Conservation (phyloP, 2,329 filamentous ascomycete genomes). For the Talaromyces sp. region DNA sequence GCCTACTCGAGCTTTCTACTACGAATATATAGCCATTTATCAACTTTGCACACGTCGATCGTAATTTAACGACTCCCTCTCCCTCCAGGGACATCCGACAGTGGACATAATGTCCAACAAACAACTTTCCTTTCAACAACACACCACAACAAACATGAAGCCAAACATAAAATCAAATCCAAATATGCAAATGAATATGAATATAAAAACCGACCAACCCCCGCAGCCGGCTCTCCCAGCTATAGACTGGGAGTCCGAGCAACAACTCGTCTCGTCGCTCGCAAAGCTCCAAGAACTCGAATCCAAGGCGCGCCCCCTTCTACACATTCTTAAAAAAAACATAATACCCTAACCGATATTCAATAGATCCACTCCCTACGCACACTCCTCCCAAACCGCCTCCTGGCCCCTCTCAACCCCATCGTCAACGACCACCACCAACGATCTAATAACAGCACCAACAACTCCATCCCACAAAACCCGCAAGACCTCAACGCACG, state of each 20-base stretch:
- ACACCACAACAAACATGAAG: neutral
- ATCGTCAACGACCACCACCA: conserved; percentile 27
- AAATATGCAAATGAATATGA: neutral
- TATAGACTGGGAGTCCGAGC: conserved; percentile 24
- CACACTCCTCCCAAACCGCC: conserved; percentile 34
- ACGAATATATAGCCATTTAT: neutral
- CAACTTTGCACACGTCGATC: neutral
- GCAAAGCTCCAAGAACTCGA: conserved; percentile 37
- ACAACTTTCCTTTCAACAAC: neutral
- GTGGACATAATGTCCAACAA: neutral
- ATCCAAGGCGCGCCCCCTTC: conserved; percentile 12
- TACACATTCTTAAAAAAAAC: neutral
- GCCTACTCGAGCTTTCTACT: neutral
- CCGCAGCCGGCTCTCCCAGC: neutral
- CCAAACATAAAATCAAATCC: neutral
- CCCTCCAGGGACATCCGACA: neutral
- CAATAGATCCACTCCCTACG: conserved; percentile 39
- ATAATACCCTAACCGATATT: neutral
- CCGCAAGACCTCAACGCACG: conserved; percentile 30
- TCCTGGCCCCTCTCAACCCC: conserved; percentile 35
- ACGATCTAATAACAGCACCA: conserved; percentile 4
- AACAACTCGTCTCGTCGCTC: conserved; percentile 34
- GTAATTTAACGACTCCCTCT: neutral
- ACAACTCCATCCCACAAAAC: conserved; percentile 22
- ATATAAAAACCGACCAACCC: neutral